Evolutionary conservation across 2,329 filamentous ascomycete genomes (phyloP).

Genomic region (Monilinia laxa): DNA sequence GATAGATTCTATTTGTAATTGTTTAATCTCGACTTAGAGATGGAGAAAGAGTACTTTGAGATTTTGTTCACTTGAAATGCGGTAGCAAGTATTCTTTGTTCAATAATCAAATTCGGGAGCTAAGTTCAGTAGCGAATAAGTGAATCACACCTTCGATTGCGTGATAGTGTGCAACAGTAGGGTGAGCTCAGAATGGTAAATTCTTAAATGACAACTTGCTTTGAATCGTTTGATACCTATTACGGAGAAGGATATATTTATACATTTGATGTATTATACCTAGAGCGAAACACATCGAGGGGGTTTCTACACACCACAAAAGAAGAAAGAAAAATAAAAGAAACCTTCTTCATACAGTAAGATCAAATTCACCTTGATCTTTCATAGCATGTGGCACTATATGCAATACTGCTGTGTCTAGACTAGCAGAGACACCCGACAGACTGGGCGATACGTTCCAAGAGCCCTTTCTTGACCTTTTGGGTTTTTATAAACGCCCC

Average conservation of each 20-base stretch:
- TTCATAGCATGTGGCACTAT: conserved; percentile 16
- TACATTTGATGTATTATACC: neutral
- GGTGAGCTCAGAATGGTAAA: neutral
- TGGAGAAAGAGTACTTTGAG: neutral
- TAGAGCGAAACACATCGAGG: neutral
- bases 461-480: neutral
- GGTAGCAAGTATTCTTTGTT: neutral
- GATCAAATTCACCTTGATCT: conserved; percentile 7
- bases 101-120: neutral
- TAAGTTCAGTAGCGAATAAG: neutral
- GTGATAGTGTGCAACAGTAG: conserved; percentile 4
- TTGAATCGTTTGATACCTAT: conserved; percentile 7
- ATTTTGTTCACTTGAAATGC: neutral
- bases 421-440: neutral
- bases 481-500: neutral
- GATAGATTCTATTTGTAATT: neutral
- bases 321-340: conserved; percentile 3
- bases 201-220: neutral
- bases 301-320: conserved; percentile 11
- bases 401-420: neutral
- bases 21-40: neutral
- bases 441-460: neutral
- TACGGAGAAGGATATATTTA: conserved; percentile 14
- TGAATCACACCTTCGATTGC: conserved; percentile 19
- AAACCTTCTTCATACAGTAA: neutral